phyloP scores from a whole-genome alignment of 2,329 filamentous ascomycete genomes.

The Colletotrichum tamarilloi region DNA sequence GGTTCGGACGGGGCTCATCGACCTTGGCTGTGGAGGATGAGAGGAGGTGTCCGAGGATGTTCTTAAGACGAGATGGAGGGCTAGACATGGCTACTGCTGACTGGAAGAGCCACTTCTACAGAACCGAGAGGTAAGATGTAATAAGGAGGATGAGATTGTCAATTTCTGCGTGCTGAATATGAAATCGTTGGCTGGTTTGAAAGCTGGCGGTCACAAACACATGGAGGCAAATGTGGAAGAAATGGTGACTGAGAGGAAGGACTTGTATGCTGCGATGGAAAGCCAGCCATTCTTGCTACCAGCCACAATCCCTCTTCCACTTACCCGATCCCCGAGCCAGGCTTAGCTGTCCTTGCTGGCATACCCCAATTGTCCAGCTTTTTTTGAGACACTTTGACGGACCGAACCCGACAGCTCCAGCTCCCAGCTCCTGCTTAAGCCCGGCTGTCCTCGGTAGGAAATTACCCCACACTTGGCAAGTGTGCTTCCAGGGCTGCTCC shows the following conservation, averaged over 20 bases:
- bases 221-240: conserved; percentile 8
- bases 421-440: not conserved
- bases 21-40: conserved; percentile 41
- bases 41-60: conserved; percentile 64
- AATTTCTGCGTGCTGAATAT: conserved; percentile 1
- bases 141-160: not conserved
- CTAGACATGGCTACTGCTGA: conserved; percentile 64
- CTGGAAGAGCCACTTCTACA: not conserved
- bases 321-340: conserved; percentile 1
- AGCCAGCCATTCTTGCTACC: not conserved
- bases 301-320: not conserved
- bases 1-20: conserved; percentile 54
- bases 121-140: not conserved
- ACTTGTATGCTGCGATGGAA: not conserved
- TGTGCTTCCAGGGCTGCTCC: not conserved
- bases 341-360: conserved; percentile 7
- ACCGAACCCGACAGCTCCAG: conserved; percentile 4
- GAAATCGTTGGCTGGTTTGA: not conserved
- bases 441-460: conserved; percentile 14
- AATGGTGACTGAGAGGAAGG: not conserved
- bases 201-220: not conserved
- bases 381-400: conserved; percentile 14
- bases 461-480: conserved; percentile 33
- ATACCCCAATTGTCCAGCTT: conserved; percentile 8
- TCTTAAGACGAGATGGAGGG: conserved; percentile 69